Percentiles rank a stretch among this genome's conserved stretches.
Conservation (phyloP, 306 rosid genomes). For the Betula pendula region DNA sequence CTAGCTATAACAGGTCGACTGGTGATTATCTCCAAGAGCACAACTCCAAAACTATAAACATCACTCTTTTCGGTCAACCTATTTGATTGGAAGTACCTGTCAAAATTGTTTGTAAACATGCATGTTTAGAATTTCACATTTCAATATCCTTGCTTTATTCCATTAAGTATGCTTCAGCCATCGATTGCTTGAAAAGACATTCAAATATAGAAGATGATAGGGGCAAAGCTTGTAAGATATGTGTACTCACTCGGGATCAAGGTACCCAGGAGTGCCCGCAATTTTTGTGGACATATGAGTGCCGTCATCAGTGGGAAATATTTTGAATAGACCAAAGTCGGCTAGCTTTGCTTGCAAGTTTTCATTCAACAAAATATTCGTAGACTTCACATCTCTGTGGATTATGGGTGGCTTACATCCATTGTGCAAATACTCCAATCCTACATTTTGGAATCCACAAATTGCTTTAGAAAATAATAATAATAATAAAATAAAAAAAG, state of each 20-base stretch:
- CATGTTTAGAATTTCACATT: too few relatives aligned
- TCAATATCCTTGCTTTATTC: too few relatives aligned
- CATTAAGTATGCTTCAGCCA: too few relatives aligned
- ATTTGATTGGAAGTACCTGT: neutral
- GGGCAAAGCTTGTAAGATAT: neutral
- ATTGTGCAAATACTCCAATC: constrained; percentile 54
- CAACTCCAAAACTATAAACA: constrained; percentile 27
- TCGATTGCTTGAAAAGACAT: too few relatives aligned
- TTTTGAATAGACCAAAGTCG: constrained; percentile 46
- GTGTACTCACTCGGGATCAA: constrained; percentile 46
- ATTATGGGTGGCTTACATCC: constrained; percentile 47
- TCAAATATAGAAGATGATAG: too few relatives aligned
- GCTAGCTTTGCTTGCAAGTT: constrained; percentile 46
- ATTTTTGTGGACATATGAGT: constrained; percentile 33
- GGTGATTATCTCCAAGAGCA: constrained; percentile 11
- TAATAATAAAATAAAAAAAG: too few relatives aligned
- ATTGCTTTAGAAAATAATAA: neutral
- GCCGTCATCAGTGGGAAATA: constrained; percentile 24
- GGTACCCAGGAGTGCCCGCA: constrained; percentile 45
- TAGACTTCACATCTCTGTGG: constrained; percentile 56
- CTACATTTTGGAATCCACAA: constrained; percentile 13
- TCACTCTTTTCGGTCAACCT: constrained; percentile 19
- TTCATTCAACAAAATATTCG: constrained; percentile 47
- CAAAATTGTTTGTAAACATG: neutral
- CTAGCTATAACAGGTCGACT: neutral